Evolutionary conservation across 306 rosid genomes (phyloP), one percentile per base, ranked within the genome.

Genomic region (Castanea sativa): DNA sequence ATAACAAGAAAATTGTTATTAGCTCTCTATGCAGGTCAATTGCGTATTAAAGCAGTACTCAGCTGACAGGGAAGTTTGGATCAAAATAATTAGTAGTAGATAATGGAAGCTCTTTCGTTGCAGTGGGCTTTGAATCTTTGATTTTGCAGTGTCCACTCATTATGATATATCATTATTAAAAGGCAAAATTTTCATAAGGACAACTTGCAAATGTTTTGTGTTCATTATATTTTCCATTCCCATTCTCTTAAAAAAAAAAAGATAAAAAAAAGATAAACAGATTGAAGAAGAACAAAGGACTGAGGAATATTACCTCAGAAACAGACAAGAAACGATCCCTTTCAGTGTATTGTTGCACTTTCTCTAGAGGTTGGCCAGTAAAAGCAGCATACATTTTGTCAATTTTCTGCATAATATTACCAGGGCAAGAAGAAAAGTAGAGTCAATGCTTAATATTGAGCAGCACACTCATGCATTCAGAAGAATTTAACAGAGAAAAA

Each of bases 241-340:
- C 52, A 1, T 41, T 29, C 70, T 7, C 5, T 2, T 16, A 16
- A 6, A 18, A 64, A 67, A 33, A 19, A 5, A 0, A 15, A n/a
- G n/a, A n/a, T n/a, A n/a, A 38, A 20, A 12, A 4, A 5, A 3
- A 16, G 4, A 61, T 5, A 73, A n/a, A 20, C 23, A 16, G 18
- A 61, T 18, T 8, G 18, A 55, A 20, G 6, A 30, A 76, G 9
- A 12, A 5, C 12, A 12, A 55, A 33, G 33, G 75, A 23, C 25
- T 68, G 6, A 67, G 74, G 25, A 76, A 30, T 9, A 64, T 73
- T 87, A 95, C 99, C 96, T 93, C 99, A 4, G 97, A 87, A 83
- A 79, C 92, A 60, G 99, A 93, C 80, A 95, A 79, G 83, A 90
- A 95, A 2, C 94, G 95, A 80, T 95, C 98, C 87, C 98, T 89